phyloP scores from a whole-genome alignment of 2,329 filamentous ascomycete genomes.

The Claviceps africana region DNA sequence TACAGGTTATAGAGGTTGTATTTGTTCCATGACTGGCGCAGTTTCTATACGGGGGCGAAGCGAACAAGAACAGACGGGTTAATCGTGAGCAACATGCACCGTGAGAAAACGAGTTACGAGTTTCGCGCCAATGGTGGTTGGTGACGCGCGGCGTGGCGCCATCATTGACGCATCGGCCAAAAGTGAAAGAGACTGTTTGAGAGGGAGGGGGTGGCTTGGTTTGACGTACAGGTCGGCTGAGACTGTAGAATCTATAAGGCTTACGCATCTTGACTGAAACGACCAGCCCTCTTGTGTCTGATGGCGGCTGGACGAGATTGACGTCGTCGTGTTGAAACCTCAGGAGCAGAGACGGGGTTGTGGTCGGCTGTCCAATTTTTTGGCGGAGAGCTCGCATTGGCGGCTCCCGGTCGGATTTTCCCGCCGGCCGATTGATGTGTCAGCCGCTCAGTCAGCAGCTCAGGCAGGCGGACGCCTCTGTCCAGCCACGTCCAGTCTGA shows the following conservation, averaged over 20 bases:
- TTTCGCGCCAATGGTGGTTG: neutral
- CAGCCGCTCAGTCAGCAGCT: no score
- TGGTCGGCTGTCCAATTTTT: slow-evolving; percentile 16
- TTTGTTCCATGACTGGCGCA: slow-evolving; percentile 95
- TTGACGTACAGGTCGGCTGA: slow-evolving; percentile 48
- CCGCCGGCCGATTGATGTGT: slow-evolving; percentile 5
- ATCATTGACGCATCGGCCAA: neutral
- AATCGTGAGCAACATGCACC: neutral
- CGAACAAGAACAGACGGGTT: neutral
- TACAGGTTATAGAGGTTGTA: slow-evolving; percentile 87
- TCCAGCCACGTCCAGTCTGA: no score
- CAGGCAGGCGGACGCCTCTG: no score
- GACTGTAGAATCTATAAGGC: slow-evolving; percentile 48
- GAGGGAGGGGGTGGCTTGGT: neutral
- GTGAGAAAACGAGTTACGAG: neutral
- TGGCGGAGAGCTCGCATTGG: slow-evolving; percentile 12
- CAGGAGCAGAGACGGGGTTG: slow-evolving; percentile 1
- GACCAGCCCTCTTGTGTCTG: slow-evolving; percentile 8
- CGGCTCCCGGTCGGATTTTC: slow-evolving; percentile 16
- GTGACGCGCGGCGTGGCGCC: neutral
- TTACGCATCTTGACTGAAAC: slow-evolving; percentile 35
- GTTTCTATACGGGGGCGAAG: slow-evolving; percentile 45
- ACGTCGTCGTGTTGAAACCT: slow-evolving; percentile 1
- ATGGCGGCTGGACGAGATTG: slow-evolving; percentile 3
- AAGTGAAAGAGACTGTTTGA: neutral